Evolutionary conservation across 2,329 filamentous ascomycete genomes (phyloP).

Genomic region (Alternaria hordeiaustralica): DNA sequence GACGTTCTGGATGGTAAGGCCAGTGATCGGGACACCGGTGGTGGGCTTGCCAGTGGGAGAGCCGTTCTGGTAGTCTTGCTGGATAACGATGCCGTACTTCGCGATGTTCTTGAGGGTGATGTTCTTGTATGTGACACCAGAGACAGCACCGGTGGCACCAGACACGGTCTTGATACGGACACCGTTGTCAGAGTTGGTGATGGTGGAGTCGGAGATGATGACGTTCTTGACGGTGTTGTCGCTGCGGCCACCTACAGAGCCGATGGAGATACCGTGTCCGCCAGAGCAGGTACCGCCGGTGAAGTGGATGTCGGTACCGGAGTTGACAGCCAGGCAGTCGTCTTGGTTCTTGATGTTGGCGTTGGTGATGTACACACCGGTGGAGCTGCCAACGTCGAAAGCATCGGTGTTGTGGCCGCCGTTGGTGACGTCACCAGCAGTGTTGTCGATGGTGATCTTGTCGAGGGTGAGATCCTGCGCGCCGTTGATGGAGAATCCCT

Average conservation of each 20-base stretch:
- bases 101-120: conserved; percentile 55
- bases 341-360: conserved; percentile 65
- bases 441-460: conserved; percentile 64
- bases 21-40: conserved; percentile 55
- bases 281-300: conserved; percentile 55
- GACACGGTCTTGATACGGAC: conserved; percentile 65
- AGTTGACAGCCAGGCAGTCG: conserved; percentile 66
- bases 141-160: conserved; percentile 60
- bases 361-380: conserved; percentile 58
- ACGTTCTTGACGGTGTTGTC: conserved; percentile 63
- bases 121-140: conserved; percentile 55
- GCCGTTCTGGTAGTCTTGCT: conserved; percentile 61
- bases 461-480: conserved; percentile 55
- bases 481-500: conserved; percentile 58
- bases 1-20: conserved; percentile 51
- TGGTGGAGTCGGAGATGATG: conserved; percentile 56
- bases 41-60: conserved; percentile 54
- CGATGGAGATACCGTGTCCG: conserved; percentile 66
- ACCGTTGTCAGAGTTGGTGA: conserved; percentile 62
- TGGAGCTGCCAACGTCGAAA: conserved; percentile 62
- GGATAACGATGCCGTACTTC: conserved; percentile 60
- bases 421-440: conserved; percentile 55
- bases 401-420: conserved; percentile 61
- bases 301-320: conserved; percentile 54
- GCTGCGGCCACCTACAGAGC: conserved; percentile 63